Conservation (phyloP, 768 basidiomycete genomes). For the Mycena chlorophos region DNA sequence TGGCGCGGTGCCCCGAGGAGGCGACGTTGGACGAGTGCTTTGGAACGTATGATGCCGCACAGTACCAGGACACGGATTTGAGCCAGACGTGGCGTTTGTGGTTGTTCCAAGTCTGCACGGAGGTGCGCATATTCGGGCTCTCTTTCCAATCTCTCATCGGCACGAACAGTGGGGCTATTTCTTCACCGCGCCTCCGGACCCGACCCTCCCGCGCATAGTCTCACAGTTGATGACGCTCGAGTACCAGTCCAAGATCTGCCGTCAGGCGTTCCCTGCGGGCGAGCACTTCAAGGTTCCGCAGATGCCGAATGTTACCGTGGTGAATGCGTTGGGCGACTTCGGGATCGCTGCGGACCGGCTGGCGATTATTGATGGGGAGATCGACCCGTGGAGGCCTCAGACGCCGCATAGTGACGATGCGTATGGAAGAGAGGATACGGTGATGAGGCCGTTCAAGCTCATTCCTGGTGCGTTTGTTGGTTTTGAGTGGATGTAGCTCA, state of each 20-base stretch:
- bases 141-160: neutral
- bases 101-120: conserved; percentile 88
- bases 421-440: conserved; percentile 64
- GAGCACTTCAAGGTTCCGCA: conserved; percentile 69
- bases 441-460: conserved; percentile 77
- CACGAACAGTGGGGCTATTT: conserved; percentile 87
- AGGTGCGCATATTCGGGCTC: conserved; percentile 2
- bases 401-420: conserved; percentile 83
- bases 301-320: conserved; percentile 76
- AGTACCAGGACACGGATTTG: conserved; percentile 61
- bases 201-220: conserved; percentile 69
- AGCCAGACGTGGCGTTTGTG: conserved; percentile 83
- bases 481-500: neutral
- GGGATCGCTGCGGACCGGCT: conserved; percentile 76
- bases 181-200: conserved; percentile 76
- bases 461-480: conserved; percentile 65
- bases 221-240: conserved; percentile 74
- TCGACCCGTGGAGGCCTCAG: conserved; percentile 89
- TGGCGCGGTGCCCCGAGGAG: conserved; percentile 56
- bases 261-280: conserved; percentile 78
- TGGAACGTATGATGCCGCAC: conserved; percentile 71
- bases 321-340: conserved; percentile 86
- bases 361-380: conserved; percentile 87
- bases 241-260: conserved; percentile 70
- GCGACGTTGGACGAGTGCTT: conserved; percentile 72